A percentile compares a stretch with the other conserved stretches of the same genome.
These are phyloP conservation scores for Evernia prunastri DNA, from an alignment of 495 filamentous ascomycete species.

Conservation along the genomic window DNA sequence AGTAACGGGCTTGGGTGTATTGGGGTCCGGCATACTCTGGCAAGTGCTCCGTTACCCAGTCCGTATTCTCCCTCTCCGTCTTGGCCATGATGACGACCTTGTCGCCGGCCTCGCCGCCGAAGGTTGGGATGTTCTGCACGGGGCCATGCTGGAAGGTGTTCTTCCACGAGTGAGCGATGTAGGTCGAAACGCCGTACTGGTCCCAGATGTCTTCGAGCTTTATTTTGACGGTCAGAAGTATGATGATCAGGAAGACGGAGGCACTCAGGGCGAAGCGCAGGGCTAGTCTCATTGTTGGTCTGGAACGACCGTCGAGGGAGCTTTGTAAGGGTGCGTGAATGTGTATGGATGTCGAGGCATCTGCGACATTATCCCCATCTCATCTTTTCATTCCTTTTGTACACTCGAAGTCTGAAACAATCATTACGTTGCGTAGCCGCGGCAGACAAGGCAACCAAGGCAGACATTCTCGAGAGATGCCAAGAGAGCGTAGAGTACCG, in stretches of 20 bases:
- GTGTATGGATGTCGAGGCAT: background rate
- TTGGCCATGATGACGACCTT: conserved; percentile 39
- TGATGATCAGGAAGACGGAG: conserved; percentile 31
- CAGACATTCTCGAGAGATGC: too few relatives aligned
- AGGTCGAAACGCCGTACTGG: conserved; percentile 42
- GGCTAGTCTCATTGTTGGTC: conserved; percentile 36
- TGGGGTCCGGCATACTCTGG: conserved; percentile 36
- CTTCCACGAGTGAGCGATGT: conserved; percentile 35
- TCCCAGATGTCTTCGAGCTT: conserved; percentile 39
- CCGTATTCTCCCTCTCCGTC: conserved; percentile 35
- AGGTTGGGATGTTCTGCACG: conserved; percentile 26
- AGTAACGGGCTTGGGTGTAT: conserved; percentile 23
- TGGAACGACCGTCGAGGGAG: background rate
- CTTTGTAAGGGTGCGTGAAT: background rate
- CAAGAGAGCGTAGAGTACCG: too few relatives aligned
- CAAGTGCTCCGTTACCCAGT: conserved; percentile 37
- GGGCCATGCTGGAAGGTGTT: conserved; percentile 21
- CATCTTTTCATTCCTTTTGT: background rate
- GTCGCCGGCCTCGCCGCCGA: conserved; percentile 23
- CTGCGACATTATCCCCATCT: background rate
- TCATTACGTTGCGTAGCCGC: too few relatives aligned
- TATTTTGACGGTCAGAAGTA: conserved; percentile 35
- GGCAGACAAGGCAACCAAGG: too few relatives aligned
- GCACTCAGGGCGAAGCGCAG: conserved; percentile 35
- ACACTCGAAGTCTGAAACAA: background rate